Base-by-base conservation (phyloP, 306 rosid genomes). In the Trifolium dubium region DNA sequence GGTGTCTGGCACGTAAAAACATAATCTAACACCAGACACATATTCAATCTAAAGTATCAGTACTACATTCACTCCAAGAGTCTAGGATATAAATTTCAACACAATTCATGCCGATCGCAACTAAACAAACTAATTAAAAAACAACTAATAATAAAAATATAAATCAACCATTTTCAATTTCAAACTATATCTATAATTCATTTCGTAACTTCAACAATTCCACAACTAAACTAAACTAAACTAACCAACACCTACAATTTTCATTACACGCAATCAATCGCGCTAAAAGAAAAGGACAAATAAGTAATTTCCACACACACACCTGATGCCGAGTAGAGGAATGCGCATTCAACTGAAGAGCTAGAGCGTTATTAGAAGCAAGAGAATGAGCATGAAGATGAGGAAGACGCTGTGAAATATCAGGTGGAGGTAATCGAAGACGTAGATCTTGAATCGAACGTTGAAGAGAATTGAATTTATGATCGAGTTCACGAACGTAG, bases 301-400 rank as follows among this genome's bases (percentile, higher is more conserved):
- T n/a, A n/a, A 8, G 56, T 15, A 50, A 17, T 15, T 50, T 15
- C 11, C 19, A n/a, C 28, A 32, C 5, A 32, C 56, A 32, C 2
- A 78, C 93, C 96, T 92, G 96, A 51, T 92, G 79, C 30, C 85
- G 81, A 10, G 85, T 81, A 43, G 85, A 4, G 40, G 87, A 83
- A 69, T 83, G 87, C 4, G 87, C n/a, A 62, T 43, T 83, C 9
- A 83, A 47, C 40, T 83, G 87, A 46, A 76, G 87, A 49, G 84
- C 54, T 8, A 83, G 87, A 29, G 65, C 87, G 35, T 96, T 96
- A 62, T 83, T 91, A 78, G 98, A 93, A 63, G 98, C 98, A 40
- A 94, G 82, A 40, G 97, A 85, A 72, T 94, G 97, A 0, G 97
- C 98, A 64, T 91, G 98, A 65, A 94, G 96, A 63, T 91, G 95